Conservation (phyloP, 768 basidiomycete species). For the Lactifluus rugatus region DNA sequence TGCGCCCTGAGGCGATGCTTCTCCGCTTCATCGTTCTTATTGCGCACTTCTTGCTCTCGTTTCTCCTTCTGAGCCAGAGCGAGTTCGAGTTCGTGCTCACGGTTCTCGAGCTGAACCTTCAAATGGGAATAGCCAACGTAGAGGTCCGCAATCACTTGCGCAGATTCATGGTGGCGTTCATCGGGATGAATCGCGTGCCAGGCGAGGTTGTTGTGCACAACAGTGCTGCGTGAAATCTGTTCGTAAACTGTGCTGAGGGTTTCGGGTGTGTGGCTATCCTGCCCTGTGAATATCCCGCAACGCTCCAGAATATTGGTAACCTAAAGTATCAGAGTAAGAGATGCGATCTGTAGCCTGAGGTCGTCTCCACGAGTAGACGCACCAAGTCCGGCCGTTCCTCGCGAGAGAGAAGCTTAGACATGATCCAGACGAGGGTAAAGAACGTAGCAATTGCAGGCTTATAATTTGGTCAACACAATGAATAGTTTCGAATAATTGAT, state of each 20-base stretch:
- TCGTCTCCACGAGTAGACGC: neutral
- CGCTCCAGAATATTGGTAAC: neutral
- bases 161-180: neutral
- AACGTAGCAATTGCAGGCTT: neutral
- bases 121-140: neutral
- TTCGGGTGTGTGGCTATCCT: neutral
- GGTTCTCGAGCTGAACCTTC: neutral
- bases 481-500: too few relatives aligned
- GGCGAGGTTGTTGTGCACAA: neutral
- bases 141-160: neutral
- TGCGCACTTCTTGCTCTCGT: neutral
- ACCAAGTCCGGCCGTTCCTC: neutral
- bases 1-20: neutral
- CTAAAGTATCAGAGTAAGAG: neutral
- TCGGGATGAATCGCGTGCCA: neutral
- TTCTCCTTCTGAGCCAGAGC: neutral
- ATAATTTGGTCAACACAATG: neutral
- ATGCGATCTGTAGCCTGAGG: too few relatives aligned
- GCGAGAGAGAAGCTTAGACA: neutral
- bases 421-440: neutral
- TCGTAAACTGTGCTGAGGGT: neutral
- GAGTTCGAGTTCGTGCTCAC: neutral
- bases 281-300: neutral
- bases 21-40: neutral
- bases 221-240: neutral